Base-by-base conservation (phyloP, 2,329 filamentous ascomycete genomes). In the Cytospora chrysosperma region DNA sequence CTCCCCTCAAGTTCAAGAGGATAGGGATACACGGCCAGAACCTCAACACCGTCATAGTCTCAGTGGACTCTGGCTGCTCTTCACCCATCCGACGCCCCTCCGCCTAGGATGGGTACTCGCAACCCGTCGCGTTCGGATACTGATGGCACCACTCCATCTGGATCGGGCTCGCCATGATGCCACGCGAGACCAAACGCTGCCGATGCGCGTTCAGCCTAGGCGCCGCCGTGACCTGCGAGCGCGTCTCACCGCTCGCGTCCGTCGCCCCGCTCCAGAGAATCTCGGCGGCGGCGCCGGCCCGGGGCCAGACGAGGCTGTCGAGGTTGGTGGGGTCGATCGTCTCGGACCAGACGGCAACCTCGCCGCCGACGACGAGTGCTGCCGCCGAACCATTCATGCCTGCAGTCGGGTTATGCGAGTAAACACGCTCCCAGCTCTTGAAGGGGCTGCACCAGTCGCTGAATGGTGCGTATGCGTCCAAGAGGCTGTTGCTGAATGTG, bases 391-490 rank as follows among this genome's bases (percentile, higher is more conserved):
- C 76, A 0, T 88, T 83, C 5, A 96, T 80, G 53, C 85, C 85
- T 3, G 78, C 81, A 4, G 87, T 78, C 0, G 92, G 92, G 72
- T 96, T 88, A 75, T 94, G 90, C 24, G 86, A 85, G 80, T 96
- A 96, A 64, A 94, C 83, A 30, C 91, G 80, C 8, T 87, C 85
- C 93, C 93, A 97, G 77, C 85, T 91, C 79, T 96, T 92, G 72
- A 82, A 81, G 1, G 93, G 93, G 0, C 80, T 79, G 77, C 92
- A 96, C 83, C 93, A 96, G 78, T 96, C 92, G 64, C 79, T 77
- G 78, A 90, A 96, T 0, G 91, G 91, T 73, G 83, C 92, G 76
- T 78, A 85, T 1, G 70, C 28, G 24, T 28, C 17, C 51, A 43
- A 53, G 7, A 63, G 75, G 24, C 83, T 86, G 56, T 86, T 85